Base-by-base conservation (phyloP, 2,329 filamentous ascomycete species). In the Decorospora gaudefroyi region DNA sequence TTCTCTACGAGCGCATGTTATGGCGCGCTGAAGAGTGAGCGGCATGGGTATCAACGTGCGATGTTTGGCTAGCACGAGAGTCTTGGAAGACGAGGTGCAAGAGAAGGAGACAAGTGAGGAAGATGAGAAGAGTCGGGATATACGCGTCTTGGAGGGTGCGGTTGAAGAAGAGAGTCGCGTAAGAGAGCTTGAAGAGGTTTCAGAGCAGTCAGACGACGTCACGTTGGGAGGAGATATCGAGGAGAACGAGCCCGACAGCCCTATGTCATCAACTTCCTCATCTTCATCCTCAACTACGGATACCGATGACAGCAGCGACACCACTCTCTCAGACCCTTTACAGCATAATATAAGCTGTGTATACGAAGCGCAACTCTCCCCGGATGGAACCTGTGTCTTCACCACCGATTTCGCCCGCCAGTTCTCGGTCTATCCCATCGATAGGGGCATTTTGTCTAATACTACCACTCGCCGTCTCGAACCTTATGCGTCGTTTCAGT, bases 381-480 rank as follows among this genome's bases (percentile, higher is more conserved):
- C 78, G 11, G 82, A 85, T 61, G 82, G 82, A 5, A 82, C 78
- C 1, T 77, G 74, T 15, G 60, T 85, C 16, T 61, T 85, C 45
- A 79, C 80, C 2, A 75, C 76, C 27, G 78, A 74, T 44, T 75
- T 69, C 43, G 70, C 80, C n/a, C 72, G 77, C 54, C 77, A 76
- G 1, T 82, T 78, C 57, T 72, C 82, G 5, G 59, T 84, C 69
- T 81, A 67, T 34, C 48, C 55, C 12, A 45, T 67, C 33, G 27
- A 49, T 17, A 42, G 45, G 6, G 41, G 45, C 28, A 41, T 58
- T 16, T 27, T 53, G 18, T 33, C 41, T 1, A 31, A 53, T 15
- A 12, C 38, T 4, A 21, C 18, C 6, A 36, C 48, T 16, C 49
- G 43, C 9, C 25, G 46, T 4, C 61, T 84, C 9, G 57, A 58